Evolutionary conservation across 805 yeast species (phyloP).

Genomic region (Ogataea zsoltii): DNA sequence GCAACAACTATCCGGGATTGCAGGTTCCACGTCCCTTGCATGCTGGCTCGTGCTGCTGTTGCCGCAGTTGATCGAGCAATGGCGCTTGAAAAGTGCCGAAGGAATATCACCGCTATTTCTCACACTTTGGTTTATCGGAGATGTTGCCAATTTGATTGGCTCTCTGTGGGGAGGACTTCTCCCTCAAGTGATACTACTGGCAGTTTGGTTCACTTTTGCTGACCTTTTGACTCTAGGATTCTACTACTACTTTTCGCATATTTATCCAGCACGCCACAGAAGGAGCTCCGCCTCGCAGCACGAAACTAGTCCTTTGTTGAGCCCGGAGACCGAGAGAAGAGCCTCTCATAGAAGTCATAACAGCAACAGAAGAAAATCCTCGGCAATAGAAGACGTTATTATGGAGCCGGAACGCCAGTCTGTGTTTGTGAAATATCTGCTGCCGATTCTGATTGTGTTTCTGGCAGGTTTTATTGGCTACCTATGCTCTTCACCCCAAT

Average conservation of each 20-base stretch:
- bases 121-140: constrained; percentile 71
- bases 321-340: constrained; percentile 12
- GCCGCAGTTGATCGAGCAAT: constrained; percentile 80
- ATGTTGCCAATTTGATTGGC: constrained; percentile 65
- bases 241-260: constrained; percentile 56
- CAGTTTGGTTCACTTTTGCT: constrained; percentile 75
- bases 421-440: constrained; percentile 48
- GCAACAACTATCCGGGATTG: constrained; percentile 54
- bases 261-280: constrained; percentile 41
- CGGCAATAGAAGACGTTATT: constrained; percentile 53
- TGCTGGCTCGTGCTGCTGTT: constrained; percentile 77
- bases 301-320: constrained; percentile 38
- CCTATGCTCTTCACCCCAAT: constrained; percentile 43
- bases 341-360: constrained; percentile 15
- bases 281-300: not conserved
- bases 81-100: constrained; percentile 72
- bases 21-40: constrained; percentile 73
- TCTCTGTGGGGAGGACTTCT: constrained; percentile 68
- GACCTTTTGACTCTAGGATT: constrained; percentile 64
- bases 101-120: constrained; percentile 74
- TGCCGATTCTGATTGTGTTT: constrained; percentile 63
- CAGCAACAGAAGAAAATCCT: constrained; percentile 40
- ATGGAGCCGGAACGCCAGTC: constrained; percentile 49
- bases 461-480: constrained; percentile 65
- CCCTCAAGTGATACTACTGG: constrained; percentile 69